Base-by-base conservation (phyloP, 768 basidiomycete genomes). In the Leccinum disarticulatum region DNA sequence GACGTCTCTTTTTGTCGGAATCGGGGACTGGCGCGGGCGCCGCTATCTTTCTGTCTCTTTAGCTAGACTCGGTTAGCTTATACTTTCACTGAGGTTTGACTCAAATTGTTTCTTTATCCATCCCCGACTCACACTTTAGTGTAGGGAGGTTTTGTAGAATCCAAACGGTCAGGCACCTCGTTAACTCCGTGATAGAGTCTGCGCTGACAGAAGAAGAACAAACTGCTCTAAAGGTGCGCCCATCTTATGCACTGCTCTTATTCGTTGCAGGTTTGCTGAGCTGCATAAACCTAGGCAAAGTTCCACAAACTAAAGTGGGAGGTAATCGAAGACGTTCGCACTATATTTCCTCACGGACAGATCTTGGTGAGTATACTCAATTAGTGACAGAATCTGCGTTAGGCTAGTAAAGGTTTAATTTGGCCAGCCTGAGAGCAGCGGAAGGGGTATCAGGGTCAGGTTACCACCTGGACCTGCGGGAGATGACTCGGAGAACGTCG, bases 241-340 rank as follows among this genome's bases (percentile, higher is more conserved):
- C 22, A 1, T 11, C 14, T 22, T 3, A 10, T 25, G 19, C 15
- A 3, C 10, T 47, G 2, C 33, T 17, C 48, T 22, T 22, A 11
- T 13, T 38, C 36, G 3, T 38, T 38, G 35, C 35, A 35, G 41
- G 14, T 30, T 11, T 9, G 10, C 30, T 59, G 17, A 57, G 13
- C 4, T 2, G 4, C 28, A 19, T 5, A 13, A 14, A 14, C 19
- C 6, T 28, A 71, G 70, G 70, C 70, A 4, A 71, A 71, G 53
- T 72, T 71, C 59, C 65, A 70, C 52, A 72, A 70, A 28, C 58
- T 71, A 14, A 71, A 66, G 48, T 62, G 62, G 17, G 70, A 72
- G 0, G 72, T 70, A 43, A 72, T 73, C 4, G 58, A 73, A 1
- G 70, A 71, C 17, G 65, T 71, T 31, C 70, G 67, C 17, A 5